Base-by-base conservation (phyloP, 768 basidiomycete genomes). In the Lactarius deliciosus region DNA sequence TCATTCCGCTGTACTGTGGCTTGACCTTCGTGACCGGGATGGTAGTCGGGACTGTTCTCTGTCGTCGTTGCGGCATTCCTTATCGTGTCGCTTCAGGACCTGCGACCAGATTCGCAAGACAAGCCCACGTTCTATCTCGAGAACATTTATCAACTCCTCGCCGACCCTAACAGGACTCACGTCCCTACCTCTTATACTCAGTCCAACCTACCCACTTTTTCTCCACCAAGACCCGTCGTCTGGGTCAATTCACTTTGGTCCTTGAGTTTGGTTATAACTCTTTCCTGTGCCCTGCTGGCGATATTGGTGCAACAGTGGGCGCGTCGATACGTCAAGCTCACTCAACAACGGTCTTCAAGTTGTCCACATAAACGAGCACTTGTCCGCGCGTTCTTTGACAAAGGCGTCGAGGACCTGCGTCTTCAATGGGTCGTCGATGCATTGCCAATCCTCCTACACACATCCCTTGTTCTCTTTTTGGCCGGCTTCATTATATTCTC, bases 381-480 rank as follows among this genome's bases (percentile, higher is more conserved):
- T 8, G 15, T 30, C 16, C 60, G 16, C 13, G 43, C 36, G 20
- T 53, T 45, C 25, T 36, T 64, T 30, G 5, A n/a, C 28, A 28
- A 57, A 57, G 63, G 63, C 15, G 40, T 64, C 30, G 22, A 64
- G 15, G 32, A 43, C 5, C 54, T 64, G 0, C 53, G 38, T 10
- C 28, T 64, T n/a, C 28, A 20, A 18, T 10, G 28, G 20, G 25
- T n/a, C 13, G 30, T 64, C 7, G 32, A 57, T 9, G 60, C 60
- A 2, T 13, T 67, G 5, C 63, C 65, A 4, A 22, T 47, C 18
- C 62, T 67, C 32, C 20, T 67, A 20, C 61, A 64, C 47, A 10
- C 38, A 4, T 53, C 65, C n/a, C 18, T 67, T 22, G 54, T 67
- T 55, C 62, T 67, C 7, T 67, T 67, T 63, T 30, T 67, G 50